Evolutionary conservation across 2,329 filamentous ascomycete species (phyloP).

Genomic region (Fusarium sacchari): DNA sequence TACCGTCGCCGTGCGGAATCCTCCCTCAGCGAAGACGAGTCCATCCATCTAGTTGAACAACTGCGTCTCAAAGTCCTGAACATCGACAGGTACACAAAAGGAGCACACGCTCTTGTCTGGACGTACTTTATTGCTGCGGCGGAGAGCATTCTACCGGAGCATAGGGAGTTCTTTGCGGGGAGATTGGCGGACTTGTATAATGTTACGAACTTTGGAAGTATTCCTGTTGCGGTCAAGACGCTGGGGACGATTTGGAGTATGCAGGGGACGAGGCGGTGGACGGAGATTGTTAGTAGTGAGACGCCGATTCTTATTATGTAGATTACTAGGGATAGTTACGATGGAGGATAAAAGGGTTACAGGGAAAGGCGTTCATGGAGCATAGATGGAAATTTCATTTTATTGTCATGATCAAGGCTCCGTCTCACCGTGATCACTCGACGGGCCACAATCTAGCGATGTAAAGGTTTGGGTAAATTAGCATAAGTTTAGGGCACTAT

Average conservation of each 20-base stretch:
- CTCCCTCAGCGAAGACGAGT: constrained; percentile 31
- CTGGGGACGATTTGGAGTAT: constrained; percentile 49
- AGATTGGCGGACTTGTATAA: constrained; percentile 45
- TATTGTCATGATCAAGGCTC: rapidly evolving
- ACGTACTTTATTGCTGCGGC: constrained; percentile 53
- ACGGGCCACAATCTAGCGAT: rapidly evolving
- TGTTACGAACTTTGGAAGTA: constrained; percentile 51
- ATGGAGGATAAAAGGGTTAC: background rate
- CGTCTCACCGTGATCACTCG: rapidly evolving
- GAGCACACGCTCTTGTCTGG: constrained; percentile 54
- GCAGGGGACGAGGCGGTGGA: constrained; percentile 41
- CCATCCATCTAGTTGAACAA: constrained; percentile 45
- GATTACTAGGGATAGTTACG: background rate
- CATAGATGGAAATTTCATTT: background rate
- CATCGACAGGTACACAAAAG: constrained; percentile 44
- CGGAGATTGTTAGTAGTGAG: constrained; percentile 43
- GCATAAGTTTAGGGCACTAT: background rate
- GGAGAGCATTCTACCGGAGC: constrained; percentile 49
- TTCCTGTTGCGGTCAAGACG: constrained; percentile 48
- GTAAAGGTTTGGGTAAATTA: background rate
- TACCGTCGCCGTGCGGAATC: constrained; percentile 42
- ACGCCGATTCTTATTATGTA: constrained; percentile 46
- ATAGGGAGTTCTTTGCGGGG: constrained; percentile 49
- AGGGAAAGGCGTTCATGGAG: background rate
- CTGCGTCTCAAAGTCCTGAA: constrained; percentile 45